Evolutionary conservation across 805 yeast species (phyloP).

Genomic region (Saccharomycopsis malanga): DNA sequence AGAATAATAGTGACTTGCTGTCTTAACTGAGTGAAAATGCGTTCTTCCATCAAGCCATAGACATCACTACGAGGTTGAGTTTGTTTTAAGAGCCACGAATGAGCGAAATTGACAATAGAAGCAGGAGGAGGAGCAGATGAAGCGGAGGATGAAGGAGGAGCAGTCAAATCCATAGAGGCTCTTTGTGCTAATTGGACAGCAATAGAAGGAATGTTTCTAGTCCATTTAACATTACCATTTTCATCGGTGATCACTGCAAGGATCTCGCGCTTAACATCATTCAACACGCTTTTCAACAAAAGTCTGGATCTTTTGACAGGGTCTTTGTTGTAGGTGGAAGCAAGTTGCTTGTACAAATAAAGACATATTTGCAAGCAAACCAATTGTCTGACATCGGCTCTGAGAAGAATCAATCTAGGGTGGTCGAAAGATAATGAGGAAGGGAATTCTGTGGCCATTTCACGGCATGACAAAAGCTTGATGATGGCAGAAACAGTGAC

Average conservation of each 20-base stretch:
- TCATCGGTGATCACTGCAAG: constrained; percentile 77
- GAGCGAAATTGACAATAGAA: constrained; percentile 48
- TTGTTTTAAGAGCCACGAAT: constrained; percentile 77
- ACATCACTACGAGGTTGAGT: constrained; percentile 78
- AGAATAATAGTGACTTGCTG: constrained; percentile 29
- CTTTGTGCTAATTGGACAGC: constrained; percentile 58
- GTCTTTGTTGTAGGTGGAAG: constrained; percentile 31
- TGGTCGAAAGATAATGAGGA: constrained; percentile 79
- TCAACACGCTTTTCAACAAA: constrained; percentile 33
- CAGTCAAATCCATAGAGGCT: constrained; percentile 17
- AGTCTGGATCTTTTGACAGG: constrained; percentile 31
- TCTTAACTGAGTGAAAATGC: constrained; percentile 46
- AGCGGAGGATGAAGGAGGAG: constrained; percentile 28
- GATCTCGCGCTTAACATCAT: constrained; percentile 58
- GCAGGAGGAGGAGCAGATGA: constrained; percentile 32
- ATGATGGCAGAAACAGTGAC: constrained; percentile 47
- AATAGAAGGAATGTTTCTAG: constrained; percentile 67
- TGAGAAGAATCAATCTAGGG: constrained; percentile 62
- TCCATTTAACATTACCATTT: constrained; percentile 86
- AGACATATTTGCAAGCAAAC: constrained; percentile 73
- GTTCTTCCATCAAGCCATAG: constrained; percentile 67
- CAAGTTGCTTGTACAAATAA: constrained; percentile 64
- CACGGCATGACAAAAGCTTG: constrained; percentile 65
- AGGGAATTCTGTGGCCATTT: constrained; percentile 78
- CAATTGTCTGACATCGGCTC: constrained; percentile 82